These are phyloP conservation scores for Glonium stellatum DNA, from an alignment of 495 filamentous ascomycete genomes.

Conservation along the genomic window DNA sequence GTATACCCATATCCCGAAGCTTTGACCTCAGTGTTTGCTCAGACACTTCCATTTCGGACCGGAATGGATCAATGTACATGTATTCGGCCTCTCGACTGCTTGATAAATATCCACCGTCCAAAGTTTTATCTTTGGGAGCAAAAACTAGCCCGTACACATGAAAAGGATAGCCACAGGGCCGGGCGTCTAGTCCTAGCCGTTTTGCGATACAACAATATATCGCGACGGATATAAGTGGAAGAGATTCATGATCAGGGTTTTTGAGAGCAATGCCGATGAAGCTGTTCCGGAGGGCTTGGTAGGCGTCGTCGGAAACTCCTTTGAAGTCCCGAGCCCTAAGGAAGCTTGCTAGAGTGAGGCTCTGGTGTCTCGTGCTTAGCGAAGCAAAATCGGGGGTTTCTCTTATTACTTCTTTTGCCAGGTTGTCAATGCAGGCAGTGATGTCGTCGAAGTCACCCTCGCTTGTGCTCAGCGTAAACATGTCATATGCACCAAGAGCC, in stretches of 20 bases:
- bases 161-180: conserved; percentile 67
- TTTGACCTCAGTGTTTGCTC: conserved; percentile 51
- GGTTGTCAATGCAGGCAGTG: conserved; percentile 51
- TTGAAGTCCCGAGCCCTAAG: conserved; percentile 58
- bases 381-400: conserved; percentile 45
- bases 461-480: conserved; percentile 70
- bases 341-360: conserved; percentile 58
- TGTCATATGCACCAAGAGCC: conserved; percentile 73
- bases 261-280: conserved; percentile 67
- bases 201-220: conserved; percentile 63
- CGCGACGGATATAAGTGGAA: conserved; percentile 71
- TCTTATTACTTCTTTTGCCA: conserved; percentile 48
- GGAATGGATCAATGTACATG: conserved; percentile 83
- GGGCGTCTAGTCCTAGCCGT: conserved; percentile 60
- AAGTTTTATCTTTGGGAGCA: conserved; percentile 50
- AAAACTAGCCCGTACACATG: conserved; percentile 72
- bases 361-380: conserved; percentile 56
- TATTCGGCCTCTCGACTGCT: conserved; percentile 19
- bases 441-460: conserved; percentile 71
- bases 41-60: conserved; percentile 58
- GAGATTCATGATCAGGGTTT: conserved; percentile 56
- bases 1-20: conserved; percentile 56
- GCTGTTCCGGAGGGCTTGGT: conserved; percentile 74
- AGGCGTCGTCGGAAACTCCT: conserved; percentile 60
- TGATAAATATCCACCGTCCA: conserved; percentile 50